Percentiles rank a stretch among this genome's conserved stretches.
Conservation (phyloP, 2,329 filamentous ascomycete genomes). For the Nothophoma quercina region DNA sequence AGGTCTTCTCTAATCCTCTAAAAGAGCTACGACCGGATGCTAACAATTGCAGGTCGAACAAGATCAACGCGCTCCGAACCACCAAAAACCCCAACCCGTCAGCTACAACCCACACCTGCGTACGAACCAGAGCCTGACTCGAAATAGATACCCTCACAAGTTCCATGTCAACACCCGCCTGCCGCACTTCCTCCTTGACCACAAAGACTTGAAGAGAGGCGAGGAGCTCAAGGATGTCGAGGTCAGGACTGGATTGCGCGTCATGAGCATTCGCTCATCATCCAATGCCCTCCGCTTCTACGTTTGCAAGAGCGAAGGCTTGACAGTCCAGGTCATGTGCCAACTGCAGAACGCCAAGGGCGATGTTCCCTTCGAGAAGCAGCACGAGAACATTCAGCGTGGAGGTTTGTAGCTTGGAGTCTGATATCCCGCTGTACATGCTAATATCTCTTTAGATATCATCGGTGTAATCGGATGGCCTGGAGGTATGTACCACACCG, state of each 20-base stretch:
- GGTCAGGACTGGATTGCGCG: slow-evolving; percentile 81
- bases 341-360: slow-evolving; percentile 80
- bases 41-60: slow-evolving; percentile 62
- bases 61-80: slow-evolving; percentile 77
- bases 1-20: too few relatives aligned
- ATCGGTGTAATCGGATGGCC: slow-evolving; percentile 87
- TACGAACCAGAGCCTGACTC: background rate
- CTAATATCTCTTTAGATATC: slow-evolving; percentile 67
- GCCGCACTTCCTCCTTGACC: slow-evolving; percentile 79
- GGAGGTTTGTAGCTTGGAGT: slow-evolving; percentile 55
- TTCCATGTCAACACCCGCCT: slow-evolving; percentile 88
- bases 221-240: slow-evolving; percentile 79
- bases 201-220: slow-evolving; percentile 83
- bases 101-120: background rate
- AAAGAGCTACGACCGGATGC: slow-evolving; percentile 16
- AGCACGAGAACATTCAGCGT: slow-evolving; percentile 87
- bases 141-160: slow-evolving; percentile 75
- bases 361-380: slow-evolving; percentile 77
- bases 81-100: slow-evolving; percentile 75
- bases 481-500: too few relatives aligned
- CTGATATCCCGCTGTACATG: background rate
- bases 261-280: slow-evolving; percentile 64
- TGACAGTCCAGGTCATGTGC: slow-evolving; percentile 89
- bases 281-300: slow-evolving; percentile 42
- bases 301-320: slow-evolving; percentile 68